Percentiles rank a stretch among this genome's conserved stretches.
These are phyloP conservation scores for Neoboletus subvelutipes DNA, from an alignment of 768 basidiomycete species.

Conservation along the genomic window DNA sequence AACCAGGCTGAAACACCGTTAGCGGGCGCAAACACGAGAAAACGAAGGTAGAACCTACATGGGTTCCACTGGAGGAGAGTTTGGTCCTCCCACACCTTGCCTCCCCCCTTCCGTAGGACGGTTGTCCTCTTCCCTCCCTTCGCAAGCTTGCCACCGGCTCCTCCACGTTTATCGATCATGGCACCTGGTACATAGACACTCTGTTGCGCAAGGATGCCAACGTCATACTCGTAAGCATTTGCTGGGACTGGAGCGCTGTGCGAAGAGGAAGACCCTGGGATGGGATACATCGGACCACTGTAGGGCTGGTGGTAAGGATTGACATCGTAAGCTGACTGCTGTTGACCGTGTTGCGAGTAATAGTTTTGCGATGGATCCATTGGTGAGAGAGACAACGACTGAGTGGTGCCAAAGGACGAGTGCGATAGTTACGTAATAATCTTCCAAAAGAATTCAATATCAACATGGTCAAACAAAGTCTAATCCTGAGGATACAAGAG, in stretches of 20 bases:
- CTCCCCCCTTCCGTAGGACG: constrained; percentile 91
- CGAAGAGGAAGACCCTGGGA: constrained; percentile 60
- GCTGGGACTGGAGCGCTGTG: constrained; percentile 81
- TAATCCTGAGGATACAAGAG: constrained; percentile 12
- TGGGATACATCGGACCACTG: constrained; percentile 68
- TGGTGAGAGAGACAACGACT: constrained; percentile 2
- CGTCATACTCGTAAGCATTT: constrained; percentile 91
- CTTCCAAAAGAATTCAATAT: constrained; percentile 12
- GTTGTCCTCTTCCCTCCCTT: constrained; percentile 93
- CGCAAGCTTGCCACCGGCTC: constrained; percentile 79
- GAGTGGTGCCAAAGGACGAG: neutral
- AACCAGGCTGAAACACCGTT: constrained; percentile 74
- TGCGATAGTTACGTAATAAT: constrained; percentile 18
- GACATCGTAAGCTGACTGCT: constrained; percentile 56
- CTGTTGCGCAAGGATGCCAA: constrained; percentile 86
- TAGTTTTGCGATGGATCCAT: constrained; percentile 42
- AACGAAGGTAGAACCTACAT: constrained; percentile 50
- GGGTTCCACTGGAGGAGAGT: constrained; percentile 98
- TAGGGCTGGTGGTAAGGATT: constrained; percentile 85
- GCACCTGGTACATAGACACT: constrained; percentile 92
- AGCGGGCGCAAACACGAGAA: neutral
- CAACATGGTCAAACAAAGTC: constrained; percentile 31
- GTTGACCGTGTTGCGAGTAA: constrained; percentile 49
- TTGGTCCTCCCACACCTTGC: constrained; percentile 98
- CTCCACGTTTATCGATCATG: constrained; percentile 84